A percentile compares a stretch with the other conserved stretches of the same genome.
Conservation (phyloP, 345 rosid species). For the Eucalyptus pauciflora region DNA sequence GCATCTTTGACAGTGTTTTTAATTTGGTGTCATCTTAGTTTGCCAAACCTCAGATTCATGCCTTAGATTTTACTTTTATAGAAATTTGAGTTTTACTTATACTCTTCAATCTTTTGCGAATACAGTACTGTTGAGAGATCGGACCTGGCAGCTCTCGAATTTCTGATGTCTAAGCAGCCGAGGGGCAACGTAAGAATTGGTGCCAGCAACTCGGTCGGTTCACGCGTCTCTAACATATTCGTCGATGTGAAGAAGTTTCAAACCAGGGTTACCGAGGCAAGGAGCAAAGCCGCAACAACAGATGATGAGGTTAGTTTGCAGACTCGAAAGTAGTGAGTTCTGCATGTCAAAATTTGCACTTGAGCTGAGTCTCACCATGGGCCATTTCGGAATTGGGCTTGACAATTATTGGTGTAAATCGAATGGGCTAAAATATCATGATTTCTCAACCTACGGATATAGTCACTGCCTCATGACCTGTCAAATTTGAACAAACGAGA, state of each 20-base stretch:
- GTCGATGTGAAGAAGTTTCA: constrained; percentile 78
- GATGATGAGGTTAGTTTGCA: constrained; percentile 16
- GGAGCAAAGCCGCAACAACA: constrained; percentile 8
- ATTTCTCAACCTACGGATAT: neutral
- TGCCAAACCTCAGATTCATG: neutral
- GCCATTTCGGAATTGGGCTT: neutral
- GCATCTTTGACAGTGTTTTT: neutral
- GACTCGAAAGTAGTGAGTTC: neutral
- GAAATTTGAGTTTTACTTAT: neutral
- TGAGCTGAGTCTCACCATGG: neutral
- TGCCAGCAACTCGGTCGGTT: constrained; percentile 38
- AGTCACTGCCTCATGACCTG: neutral
- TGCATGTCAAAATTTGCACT: neutral
- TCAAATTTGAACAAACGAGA: neutral
- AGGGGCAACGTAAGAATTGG: constrained; percentile 84
- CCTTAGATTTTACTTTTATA: neutral
- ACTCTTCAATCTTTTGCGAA: neutral
- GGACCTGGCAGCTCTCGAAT: constrained; percentile 78
- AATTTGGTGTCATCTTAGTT: neutral
- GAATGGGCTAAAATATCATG: neutral
- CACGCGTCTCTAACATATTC: constrained; percentile 62
- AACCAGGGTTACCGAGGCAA: constrained; percentile 23
- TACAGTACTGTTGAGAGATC: constrained; percentile 68
- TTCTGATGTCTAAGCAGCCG: constrained; percentile 86
- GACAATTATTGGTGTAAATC: neutral